Base-by-base conservation (phyloP, 2,329 filamentous ascomycete species). In the Cadophora malorum region DNA sequence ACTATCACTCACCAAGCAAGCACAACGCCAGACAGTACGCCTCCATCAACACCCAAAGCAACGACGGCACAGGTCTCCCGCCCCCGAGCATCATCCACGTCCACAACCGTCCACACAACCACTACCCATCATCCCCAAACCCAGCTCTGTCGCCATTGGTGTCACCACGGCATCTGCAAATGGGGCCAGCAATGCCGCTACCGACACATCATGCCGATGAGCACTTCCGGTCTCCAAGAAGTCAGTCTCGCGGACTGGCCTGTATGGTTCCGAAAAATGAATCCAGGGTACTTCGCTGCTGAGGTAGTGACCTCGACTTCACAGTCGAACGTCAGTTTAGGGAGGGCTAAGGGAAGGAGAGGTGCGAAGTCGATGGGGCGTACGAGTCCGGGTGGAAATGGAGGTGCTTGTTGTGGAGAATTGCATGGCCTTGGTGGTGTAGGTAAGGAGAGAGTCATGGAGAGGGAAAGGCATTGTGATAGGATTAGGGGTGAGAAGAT, bases 141-240 rank as follows among this genome's bases (percentile, higher is more conserved):
- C 41, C 70, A 71, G 47, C 52, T 71, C 58, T 85, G 84, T 74
- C 79, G 80, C 14, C 78, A 83, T 74, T 87, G 83, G 83, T 85
- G 83, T 74, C 78, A 79, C 63, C 76, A 80, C 50, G 84, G 84
- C 7, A 79, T 75, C 14, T 87, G 85, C 75, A 80, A 78, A 71
- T 85, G 79, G 76, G 82, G 80, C 3, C 61, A 67, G 7, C 70
- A 75, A 9, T 87, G 85, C 75, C 78, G 78, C 4, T 83, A 80
- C 74, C 70, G 73, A 58, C 85, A 87, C 74, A 73, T 73, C 67
- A 85, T 86, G 83, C 85, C 84, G 3, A 73, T 72, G 67, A 82
- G 80, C 0, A 35, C 68, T 4, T 76, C 76, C 19, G 82, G 79
- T 0, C 79, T 85, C 7, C 73, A 72, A 9, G 77, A 79, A 64